These are phyloP conservation scores for Trichophyton equinum DNA, from an alignment of 2,329 filamentous ascomycete species.

Conservation along the genomic window DNA sequence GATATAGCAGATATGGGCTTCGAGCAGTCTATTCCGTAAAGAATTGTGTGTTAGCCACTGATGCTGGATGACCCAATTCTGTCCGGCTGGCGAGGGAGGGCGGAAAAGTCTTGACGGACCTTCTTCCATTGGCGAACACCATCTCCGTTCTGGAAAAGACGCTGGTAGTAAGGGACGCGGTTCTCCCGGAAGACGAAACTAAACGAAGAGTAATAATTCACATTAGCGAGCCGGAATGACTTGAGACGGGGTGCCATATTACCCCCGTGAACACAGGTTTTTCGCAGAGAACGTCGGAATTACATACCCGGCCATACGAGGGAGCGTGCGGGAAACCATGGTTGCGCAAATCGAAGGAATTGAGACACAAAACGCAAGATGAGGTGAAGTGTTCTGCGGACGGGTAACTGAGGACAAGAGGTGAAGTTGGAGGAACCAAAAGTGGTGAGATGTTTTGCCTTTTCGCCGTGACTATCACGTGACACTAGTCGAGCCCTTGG, in stretches of 20 bases:
- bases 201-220: constrained; percentile 3
- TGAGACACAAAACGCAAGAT: constrained; percentile 3
- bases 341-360: constrained; percentile 19
- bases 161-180: constrained; percentile 55
- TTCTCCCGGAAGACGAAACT: constrained; percentile 52
- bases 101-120: constrained; percentile 34
- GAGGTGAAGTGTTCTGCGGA: constrained; percentile 17
- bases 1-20: constrained; percentile 47
- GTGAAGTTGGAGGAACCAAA: neutral
- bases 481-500: neutral
- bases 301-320: constrained; percentile 34
- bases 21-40: constrained; percentile 36
- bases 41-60: neutral
- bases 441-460: constrained; percentile 2
- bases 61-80: neutral
- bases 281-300: constrained; percentile 5
- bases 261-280: neutral
- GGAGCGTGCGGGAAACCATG: constrained; percentile 32
- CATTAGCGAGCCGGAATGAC: constrained; percentile 1
- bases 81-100: neutral
- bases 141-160: constrained; percentile 53
- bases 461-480: neutral
- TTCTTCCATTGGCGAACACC: constrained; percentile 56
- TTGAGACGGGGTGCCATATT: neutral
- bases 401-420: constrained; percentile 1